Base-by-base conservation (phyloP, 177 flowering plant genomes). In the Vitis hybrid region DNA sequence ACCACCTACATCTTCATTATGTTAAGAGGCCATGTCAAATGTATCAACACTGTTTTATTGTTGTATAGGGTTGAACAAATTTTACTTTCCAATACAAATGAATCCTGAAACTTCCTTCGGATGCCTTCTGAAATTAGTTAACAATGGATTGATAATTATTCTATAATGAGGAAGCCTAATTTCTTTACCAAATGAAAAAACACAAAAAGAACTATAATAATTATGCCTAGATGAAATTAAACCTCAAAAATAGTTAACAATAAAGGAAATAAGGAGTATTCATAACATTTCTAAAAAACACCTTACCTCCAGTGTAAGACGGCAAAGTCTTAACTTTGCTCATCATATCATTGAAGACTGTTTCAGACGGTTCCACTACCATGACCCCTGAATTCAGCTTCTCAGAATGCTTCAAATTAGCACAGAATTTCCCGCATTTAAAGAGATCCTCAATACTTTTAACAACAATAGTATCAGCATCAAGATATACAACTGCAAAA, bases 391-490 rank as follows among this genome's bases (percentile, higher is more conserved):
- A 93, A 77, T 95, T 95, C 78, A 95, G 62, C 81, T 98, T 91
- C 77, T 95, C 99, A 10, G 99, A 95, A 80, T 95, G 99, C 83
- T 95, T 95, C 82, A 95, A 83, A 75, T 95, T 95, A 49, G 94
- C 99, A 84, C 99, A 95, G 56, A 95, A 95, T 79, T 93, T 95
- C 19, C 81, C 79, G 82, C 99, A 95, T 68, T 88, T 89, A 73
- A 95, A 95, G 15, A 95, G 88, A 80, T 89, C 97, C 56, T 95
- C 99, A 74, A 95, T 84, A 72, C 75, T 95, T 79, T 89, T 85
- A 2, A 95, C 86, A 65, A 93, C 98, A 70, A 95, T 90, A n/a
- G 99, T 95, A 79, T 95, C 99, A 10, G 98, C 99, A 81, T 95
- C 99, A 75, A 95, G 93, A 80, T 93, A 95, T 15, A 95, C 92